Percentiles rank a stretch among this genome's conserved stretches.
Conservation (phyloP, 148 eudicot species). For the Salicornia ramosissima region DNA sequence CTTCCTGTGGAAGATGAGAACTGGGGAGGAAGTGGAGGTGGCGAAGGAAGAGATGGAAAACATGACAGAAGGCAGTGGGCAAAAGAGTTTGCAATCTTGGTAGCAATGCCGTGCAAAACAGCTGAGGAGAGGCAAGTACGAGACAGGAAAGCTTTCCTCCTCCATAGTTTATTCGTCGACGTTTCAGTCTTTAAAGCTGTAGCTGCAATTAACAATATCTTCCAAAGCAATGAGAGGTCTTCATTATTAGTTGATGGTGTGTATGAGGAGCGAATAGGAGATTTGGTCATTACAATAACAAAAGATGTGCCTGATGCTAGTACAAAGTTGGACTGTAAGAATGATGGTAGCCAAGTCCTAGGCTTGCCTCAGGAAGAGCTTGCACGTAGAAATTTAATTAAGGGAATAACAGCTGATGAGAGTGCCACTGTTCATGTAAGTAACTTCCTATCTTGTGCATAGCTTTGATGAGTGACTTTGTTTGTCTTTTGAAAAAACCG, state of each 20-base stretch:
- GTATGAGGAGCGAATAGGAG: slow-evolving; percentile 61
- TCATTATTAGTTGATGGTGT: slow-evolving; percentile 24
- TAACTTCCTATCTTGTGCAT: slow-evolving; percentile 17
- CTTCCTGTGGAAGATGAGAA: slow-evolving; percentile 84
- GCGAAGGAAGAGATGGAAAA: slow-evolving; percentile 64
- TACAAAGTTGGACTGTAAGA: slow-evolving; percentile 58
- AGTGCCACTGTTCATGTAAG: slow-evolving; percentile 88
- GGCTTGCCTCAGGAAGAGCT: slow-evolving; percentile 61
- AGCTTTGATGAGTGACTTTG: background rate
- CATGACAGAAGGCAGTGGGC: slow-evolving; percentile 73
- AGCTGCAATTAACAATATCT: slow-evolving; percentile 39
- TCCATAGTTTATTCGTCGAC: slow-evolving; percentile 89
- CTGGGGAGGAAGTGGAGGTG: slow-evolving; percentile 98
- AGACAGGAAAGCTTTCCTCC: slow-evolving; percentile 86
- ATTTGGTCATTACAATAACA: slow-evolving; percentile 46
- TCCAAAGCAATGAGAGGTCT: slow-evolving; percentile 30
- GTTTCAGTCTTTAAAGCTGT: slow-evolving; percentile 76
- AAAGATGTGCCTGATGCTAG: slow-evolving; percentile 72
- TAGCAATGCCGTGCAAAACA: slow-evolving; percentile 92
- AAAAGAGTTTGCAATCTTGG: slow-evolving; percentile 65
- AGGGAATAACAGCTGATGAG: slow-evolving; percentile 92
- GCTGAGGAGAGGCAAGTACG: slow-evolving; percentile 80
- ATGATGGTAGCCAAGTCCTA: slow-evolving; percentile 66
- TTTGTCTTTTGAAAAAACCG: too few relatives aligned
- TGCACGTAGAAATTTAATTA: slow-evolving; percentile 72